These are phyloP conservation scores for Thielaviopsis populi DNA, from an alignment of 2,329 filamentous ascomycete species.

Conservation along the genomic window DNA sequence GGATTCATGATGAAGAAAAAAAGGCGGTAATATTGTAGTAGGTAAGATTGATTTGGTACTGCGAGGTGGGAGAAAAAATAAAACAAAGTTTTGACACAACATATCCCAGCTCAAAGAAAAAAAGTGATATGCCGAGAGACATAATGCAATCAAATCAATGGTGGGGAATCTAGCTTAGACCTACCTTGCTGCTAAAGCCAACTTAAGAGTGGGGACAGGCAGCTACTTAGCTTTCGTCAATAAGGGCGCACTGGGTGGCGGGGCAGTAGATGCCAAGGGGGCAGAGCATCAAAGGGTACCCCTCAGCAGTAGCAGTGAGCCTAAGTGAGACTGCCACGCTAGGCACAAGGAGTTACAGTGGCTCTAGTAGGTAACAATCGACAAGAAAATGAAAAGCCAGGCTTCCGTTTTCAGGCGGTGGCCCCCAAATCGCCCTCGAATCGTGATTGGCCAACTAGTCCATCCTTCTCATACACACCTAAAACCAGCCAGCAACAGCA, in stretches of 20 bases:
- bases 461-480: constrained; percentile 12
- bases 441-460: neutral
- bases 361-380: constrained; percentile 6
- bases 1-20: constrained; percentile 8
- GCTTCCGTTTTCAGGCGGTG: constrained; percentile 12
- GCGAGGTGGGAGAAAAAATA: neutral
- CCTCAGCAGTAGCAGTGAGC: neutral
- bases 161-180: neutral
- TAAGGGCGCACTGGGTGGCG: neutral
- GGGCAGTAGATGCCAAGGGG: neutral
- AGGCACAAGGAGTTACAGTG: neutral
- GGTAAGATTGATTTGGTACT: neutral
- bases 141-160: neutral
- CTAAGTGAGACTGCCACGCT: neutral
- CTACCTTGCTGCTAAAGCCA: neutral
- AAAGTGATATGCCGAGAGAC: neutral
- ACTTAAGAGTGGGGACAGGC: neutral
- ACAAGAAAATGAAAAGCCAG: neutral
- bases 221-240: neutral
- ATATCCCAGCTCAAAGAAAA: neutral
- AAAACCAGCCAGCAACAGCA: constrained; percentile 8
- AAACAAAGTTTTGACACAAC: neutral
- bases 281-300: neutral
- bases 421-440: neutral
- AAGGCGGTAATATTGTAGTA: neutral